phyloP scores from a whole-genome alignment of 1,139 yeast species.

The Yamadazyma triangularis region DNA sequence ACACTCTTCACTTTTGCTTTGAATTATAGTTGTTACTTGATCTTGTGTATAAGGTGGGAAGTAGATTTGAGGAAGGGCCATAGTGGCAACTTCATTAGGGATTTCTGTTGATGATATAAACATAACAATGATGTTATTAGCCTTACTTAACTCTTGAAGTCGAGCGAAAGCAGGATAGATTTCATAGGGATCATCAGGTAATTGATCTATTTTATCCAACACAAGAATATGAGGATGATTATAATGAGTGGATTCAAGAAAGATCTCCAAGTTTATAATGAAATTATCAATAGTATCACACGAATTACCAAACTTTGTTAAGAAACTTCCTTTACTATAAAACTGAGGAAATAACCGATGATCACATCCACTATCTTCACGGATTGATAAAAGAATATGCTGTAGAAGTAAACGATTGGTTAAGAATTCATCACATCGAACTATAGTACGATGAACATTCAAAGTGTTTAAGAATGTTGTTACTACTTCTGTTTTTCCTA shows the following conservation, averaged over 20 bases:
- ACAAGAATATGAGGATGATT: conserved; percentile 47
- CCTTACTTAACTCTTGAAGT: conserved; percentile 37
- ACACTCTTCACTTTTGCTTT: conserved; percentile 20
- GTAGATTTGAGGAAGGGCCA: conserved; percentile 46
- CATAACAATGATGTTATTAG: conserved; percentile 27
- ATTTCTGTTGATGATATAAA: conserved; percentile 37
- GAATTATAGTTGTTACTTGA: conserved; percentile 37
- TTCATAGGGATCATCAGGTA: conserved; percentile 46
- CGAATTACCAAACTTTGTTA: conserved; percentile 14
- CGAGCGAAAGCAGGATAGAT: conserved; percentile 45
- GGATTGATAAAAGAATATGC: conserved; percentile 27
- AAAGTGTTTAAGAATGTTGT: conserved; percentile 20
- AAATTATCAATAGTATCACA: conserved; percentile 50
- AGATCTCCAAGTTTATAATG: conserved; percentile 34
- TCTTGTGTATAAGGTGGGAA: conserved; percentile 44
- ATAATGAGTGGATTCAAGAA: conserved; percentile 27
- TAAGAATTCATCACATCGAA: conserved; percentile 38
- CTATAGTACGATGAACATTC: conserved; percentile 20
- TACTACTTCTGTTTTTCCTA: conserved; percentile 36
- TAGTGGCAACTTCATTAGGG: conserved; percentile 44
- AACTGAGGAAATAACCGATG: conserved; percentile 8
- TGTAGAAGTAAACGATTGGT: conserved; percentile 37
- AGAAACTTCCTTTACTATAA: conserved; percentile 13
- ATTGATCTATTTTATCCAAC: conserved; percentile 54
- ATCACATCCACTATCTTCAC: conserved; percentile 24